A percentile compares a stretch with the other conserved stretches of the same genome.
These are phyloP conservation scores for Cynanchum wilfordii DNA, from an alignment of 257 asterid genomes.

Conservation along the genomic window DNA sequence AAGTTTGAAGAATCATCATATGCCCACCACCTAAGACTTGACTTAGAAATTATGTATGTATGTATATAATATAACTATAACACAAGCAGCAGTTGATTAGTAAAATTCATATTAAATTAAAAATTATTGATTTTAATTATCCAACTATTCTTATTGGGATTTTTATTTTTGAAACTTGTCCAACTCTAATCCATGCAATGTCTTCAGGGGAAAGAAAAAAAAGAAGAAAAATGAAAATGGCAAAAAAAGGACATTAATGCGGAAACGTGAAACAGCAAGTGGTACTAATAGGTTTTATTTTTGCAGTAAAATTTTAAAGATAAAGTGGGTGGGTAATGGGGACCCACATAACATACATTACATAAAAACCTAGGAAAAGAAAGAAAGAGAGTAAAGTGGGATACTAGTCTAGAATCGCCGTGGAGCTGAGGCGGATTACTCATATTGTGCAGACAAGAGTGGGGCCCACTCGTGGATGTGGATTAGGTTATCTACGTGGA, in stretches of 20 bases:
- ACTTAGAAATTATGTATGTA: no score
- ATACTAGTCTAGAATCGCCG: neutral
- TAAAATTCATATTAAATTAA: no score
- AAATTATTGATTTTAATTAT: no score
- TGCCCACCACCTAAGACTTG: no score
- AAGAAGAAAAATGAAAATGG: neutral
- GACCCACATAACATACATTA: neutral
- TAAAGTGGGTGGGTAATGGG: no score
- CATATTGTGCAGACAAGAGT: constrained; percentile 10
- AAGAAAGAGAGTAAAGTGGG: neutral
- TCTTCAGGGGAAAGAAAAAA: neutral
- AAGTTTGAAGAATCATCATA: no score
- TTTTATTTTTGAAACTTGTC: no score
- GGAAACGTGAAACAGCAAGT: neutral
- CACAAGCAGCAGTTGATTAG: no score
- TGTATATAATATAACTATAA: no score
- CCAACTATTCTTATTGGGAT: no score
- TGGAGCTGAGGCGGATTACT: constrained; percentile 48
- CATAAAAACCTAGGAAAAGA: neutral
- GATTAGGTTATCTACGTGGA: neutral
- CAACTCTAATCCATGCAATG: no score
- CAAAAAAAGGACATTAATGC: neutral
- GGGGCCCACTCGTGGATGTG: constrained; percentile 2
- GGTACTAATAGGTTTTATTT: neutral
- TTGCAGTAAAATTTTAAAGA: neutral